Evolutionary conservation across 176 grass and related monocot genomes (phyloP), one percentile per base, ranked within the genome.

Genomic region (Carex kokanica): DNA sequence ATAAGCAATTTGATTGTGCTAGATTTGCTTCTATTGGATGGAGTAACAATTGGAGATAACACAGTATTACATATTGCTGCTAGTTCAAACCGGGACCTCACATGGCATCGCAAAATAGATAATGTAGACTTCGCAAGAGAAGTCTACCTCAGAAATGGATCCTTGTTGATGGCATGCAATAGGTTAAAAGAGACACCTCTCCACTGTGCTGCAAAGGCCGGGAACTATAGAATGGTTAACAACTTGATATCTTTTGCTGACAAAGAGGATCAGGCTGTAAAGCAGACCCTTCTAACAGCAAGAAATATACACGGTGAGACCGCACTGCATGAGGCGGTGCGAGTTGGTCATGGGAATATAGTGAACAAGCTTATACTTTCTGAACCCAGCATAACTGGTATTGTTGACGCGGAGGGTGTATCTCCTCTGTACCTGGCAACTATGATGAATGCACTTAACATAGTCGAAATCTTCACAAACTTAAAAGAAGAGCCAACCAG

Each of bases 181-280:
- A 81, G 45, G 27, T 21, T 81, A 32, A 23, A 40, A 11, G 78
- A 81, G 29, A 88, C 86, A 2, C 62, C 86, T 23, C 32, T 88
- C 31, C 86, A 88, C 47, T 84, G 73, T 43, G 86, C 86, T 6
- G 71, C 32, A 6, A 73, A 67, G 52, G 62, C 61, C 5, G 51
- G 82, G 8, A 17, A 80, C 4, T 3, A 27, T 13, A 1, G 0
- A 8, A 63, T 88, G 9, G 53, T 84, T 11, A 8, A 10, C 17
- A 3, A 3, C 31, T 23, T 84, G 27, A 68, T 88, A 13, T 20
- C 53, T 25, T 68, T 61, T 18, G 45, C 1, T 1, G 2, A 29
- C 2, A 0, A 13, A 9, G 59, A 60, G 27, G 8, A 34, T 55
- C 54, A 71, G 6, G 0, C 29, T 40, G 29, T 43, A 61, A 4